phyloP scores from a whole-genome alignment of 192 early-diverging fungal species.

The Coemansia sp. region DNA sequence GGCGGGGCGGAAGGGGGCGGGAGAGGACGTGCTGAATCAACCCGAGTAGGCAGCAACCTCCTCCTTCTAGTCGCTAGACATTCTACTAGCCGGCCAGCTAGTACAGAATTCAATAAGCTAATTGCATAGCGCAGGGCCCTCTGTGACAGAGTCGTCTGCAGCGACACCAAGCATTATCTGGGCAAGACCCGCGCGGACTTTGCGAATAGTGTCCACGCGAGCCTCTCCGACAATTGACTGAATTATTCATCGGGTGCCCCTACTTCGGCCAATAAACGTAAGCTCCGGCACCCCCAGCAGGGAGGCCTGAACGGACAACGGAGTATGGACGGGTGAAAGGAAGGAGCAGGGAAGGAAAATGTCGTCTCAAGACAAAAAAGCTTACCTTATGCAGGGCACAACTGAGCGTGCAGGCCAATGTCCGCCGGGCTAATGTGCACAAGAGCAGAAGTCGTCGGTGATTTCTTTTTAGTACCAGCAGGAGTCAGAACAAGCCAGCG shows the following conservation, averaged over 20 bases:
- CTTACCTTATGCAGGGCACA: conserved; percentile 12
- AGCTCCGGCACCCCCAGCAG: background rate
- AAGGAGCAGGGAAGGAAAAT: background rate
- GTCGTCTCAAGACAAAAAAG: conserved; percentile 4
- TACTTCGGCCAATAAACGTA: conserved; percentile 3
- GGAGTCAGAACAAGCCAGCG: background rate
- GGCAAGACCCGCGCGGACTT: background rate
- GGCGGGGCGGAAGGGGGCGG: background rate
- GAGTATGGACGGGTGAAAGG: background rate
- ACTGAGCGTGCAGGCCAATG: background rate
- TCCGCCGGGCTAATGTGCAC: background rate
- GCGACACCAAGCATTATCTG: background rate
- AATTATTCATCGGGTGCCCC: background rate
- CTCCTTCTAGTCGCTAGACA: background rate
- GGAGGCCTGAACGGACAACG: background rate
- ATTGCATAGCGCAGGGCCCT: background rate
- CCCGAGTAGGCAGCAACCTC: background rate
- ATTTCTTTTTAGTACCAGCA: conserved; percentile 1
- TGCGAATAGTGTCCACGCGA: background rate
- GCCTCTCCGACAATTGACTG: conserved; percentile 3
- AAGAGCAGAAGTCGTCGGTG: background rate
- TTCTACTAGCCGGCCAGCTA: background rate
- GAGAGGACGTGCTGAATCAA: conserved; percentile 1
- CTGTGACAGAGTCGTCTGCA: background rate
- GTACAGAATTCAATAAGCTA: background rate